Conservation (phyloP, 768 basidiomycete genomes). For the Tephrocybe sp. region DNA sequence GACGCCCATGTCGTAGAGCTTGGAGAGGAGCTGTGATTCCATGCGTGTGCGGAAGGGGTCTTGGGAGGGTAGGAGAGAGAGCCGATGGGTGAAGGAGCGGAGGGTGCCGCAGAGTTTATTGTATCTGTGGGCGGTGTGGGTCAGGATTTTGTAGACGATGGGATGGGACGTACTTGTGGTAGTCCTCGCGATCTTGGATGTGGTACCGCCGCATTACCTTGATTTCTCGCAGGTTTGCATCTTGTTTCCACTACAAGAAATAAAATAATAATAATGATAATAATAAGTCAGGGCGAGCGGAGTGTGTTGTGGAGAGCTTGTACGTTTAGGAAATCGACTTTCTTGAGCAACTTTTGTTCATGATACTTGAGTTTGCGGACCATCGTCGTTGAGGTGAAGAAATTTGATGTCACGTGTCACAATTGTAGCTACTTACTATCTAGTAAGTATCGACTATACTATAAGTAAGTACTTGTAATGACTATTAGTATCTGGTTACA, state of each 20-base stretch:
- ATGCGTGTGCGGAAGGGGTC: slow-evolving; percentile 85
- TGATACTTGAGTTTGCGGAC: slow-evolving; percentile 96
- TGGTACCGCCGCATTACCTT: slow-evolving; percentile 96
- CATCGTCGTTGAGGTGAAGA: slow-evolving; percentile 35
- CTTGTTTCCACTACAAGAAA: slow-evolving; percentile 85
- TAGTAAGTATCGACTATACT: too few species aligned
- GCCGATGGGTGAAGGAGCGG: slow-evolving; percentile 79
- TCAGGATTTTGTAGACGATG: neutral
- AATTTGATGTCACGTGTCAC: neutral
- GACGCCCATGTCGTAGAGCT: slow-evolving; percentile 97
- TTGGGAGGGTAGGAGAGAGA: slow-evolving; percentile 83
- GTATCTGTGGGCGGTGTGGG: slow-evolving; percentile 48
- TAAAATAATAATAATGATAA: neutral
- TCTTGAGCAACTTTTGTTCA: slow-evolving; percentile 91
- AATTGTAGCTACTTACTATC: too few species aligned
- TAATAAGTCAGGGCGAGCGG: too few species aligned
- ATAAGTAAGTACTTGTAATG: too few species aligned
- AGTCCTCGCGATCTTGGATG: slow-evolving; percentile 91
- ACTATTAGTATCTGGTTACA: too few species aligned
- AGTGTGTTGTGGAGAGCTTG: too few species aligned
- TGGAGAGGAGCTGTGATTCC: slow-evolving; percentile 86
- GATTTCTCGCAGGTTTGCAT: slow-evolving; percentile 86
- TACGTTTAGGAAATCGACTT: slow-evolving; percentile 96
- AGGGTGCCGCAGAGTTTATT: slow-evolving; percentile 93
- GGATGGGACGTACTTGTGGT: slow-evolving; percentile 65